Conservation (phyloP, 2,329 filamentous ascomycete species). For the Pyrenophora tritici-repentis region DNA sequence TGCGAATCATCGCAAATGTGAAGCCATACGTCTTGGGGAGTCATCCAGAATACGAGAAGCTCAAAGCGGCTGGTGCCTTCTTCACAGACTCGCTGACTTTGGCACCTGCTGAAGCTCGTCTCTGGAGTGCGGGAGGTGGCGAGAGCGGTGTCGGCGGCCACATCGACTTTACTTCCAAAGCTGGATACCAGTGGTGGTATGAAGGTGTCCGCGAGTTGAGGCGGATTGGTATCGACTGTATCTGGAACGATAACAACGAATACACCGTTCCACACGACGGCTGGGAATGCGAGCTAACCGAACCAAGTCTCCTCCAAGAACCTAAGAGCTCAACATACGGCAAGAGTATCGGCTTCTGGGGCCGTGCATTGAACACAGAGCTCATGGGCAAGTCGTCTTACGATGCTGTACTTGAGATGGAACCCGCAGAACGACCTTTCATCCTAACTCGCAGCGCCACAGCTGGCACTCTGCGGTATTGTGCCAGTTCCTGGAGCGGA, state of each 20-base stretch:
- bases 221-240: slow-evolving; percentile 69
- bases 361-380: slow-evolving; percentile 70
- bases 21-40: slow-evolving; percentile 72
- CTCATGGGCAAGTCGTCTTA: slow-evolving; percentile 73
- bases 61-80: slow-evolving; percentile 64
- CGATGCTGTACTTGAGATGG: slow-evolving; percentile 65
- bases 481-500: slow-evolving; percentile 74
- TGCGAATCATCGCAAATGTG: slow-evolving; percentile 71
- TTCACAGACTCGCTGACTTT: slow-evolving; percentile 62
- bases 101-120: slow-evolving; percentile 61
- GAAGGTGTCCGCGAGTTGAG: slow-evolving; percentile 67
- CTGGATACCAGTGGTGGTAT: slow-evolving; percentile 73
- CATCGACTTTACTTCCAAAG: slow-evolving; percentile 72
- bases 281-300: slow-evolving; percentile 66
- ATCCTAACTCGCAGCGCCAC: slow-evolving; percentile 73
- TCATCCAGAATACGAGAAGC: slow-evolving; percentile 68
- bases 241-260: slow-evolving; percentile 83
- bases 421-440: slow-evolving; percentile 66
- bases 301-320: slow-evolving; percentile 33
- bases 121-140: slow-evolving; percentile 75
- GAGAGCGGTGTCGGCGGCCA: slow-evolving; percentile 72
- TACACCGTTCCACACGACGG: slow-evolving; percentile 69
- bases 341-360: slow-evolving; percentile 69
- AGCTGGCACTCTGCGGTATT: slow-evolving; percentile 71
- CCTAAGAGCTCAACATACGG: slow-evolving; percentile 42